A percentile compares a stretch with the other conserved stretches of the same genome.
Evolutionary conservation across 2,329 filamentous ascomycete genomes (phyloP).

Genomic region (Colletotrichum spinosum): DNA sequence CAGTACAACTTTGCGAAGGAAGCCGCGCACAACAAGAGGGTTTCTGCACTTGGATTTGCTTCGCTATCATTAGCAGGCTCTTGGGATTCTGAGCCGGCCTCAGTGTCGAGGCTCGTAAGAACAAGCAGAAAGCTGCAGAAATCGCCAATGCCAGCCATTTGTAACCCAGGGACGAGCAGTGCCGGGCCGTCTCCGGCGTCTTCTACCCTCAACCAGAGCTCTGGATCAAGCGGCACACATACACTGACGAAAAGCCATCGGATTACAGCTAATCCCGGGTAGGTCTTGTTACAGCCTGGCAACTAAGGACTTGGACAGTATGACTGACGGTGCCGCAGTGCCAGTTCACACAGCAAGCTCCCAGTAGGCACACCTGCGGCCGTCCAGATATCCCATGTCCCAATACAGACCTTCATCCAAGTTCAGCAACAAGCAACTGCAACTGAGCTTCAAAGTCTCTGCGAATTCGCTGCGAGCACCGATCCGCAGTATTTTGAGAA

Average conservation of each 20-base stretch:
- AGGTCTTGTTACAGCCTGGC: background rate
- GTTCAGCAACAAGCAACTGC: too few species aligned
- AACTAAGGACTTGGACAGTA: background rate
- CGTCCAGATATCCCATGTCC: too few species aligned
- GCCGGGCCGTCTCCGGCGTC: background rate
- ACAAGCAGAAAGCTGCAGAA: background rate
- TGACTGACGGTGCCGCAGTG: too few species aligned
- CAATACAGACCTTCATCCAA: too few species aligned
- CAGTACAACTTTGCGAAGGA: too few species aligned
- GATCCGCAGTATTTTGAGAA: too few species aligned
- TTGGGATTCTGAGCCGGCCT: background rate
- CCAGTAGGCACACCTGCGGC: too few species aligned
- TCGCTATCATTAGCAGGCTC: background rate
- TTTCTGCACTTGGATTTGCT: background rate
- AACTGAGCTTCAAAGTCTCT: too few species aligned
- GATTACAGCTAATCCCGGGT: too few species aligned
- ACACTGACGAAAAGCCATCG: background rate
- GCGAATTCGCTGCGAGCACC: too few species aligned
- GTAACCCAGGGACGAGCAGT: too few species aligned
- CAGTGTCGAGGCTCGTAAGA: background rate
- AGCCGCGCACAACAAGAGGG: too few species aligned
- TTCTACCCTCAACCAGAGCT: background rate
- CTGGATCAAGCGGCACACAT: background rate
- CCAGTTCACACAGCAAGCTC: fast-evolving
- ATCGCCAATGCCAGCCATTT: background rate